phyloP scores from a whole-genome alignment of 2,329 filamentous ascomycete genomes.

The Aspergillus ustus region DNA sequence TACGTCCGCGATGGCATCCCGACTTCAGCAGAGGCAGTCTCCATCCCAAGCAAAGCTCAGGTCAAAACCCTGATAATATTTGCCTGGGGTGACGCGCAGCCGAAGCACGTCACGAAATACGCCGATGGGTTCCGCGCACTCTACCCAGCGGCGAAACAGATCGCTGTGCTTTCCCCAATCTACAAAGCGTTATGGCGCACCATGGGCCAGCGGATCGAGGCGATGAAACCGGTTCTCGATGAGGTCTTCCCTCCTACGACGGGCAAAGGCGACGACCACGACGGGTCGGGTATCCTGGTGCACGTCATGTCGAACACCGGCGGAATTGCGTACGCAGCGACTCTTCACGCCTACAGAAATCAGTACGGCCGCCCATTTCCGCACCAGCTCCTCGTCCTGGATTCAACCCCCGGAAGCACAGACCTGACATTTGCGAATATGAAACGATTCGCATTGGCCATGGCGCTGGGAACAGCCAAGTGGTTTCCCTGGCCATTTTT shows the following conservation, averaged over 20 bases:
- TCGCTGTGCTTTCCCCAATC: constrained; percentile 5
- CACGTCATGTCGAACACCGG: constrained; percentile 16
- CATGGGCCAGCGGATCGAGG: constrained; percentile 3
- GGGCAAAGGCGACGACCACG: neutral
- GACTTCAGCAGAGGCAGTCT: neutral
- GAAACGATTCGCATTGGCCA: constrained; percentile 3
- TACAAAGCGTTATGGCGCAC: constrained; percentile 1
- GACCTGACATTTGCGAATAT: constrained; percentile 8
- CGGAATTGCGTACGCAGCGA: constrained; percentile 4
- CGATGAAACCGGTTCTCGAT: constrained; percentile 7
- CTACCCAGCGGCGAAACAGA: neutral
- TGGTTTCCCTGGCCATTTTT: constrained; percentile 10
- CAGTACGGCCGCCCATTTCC: constrained; percentile 1
- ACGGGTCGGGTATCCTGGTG: neutral
- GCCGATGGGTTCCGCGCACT: constrained; percentile 8
- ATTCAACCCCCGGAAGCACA: constrained; percentile 10
- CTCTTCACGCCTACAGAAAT: constrained; percentile 3
- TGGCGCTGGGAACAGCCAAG: constrained; percentile 9
- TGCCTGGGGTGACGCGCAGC: constrained; percentile 11
- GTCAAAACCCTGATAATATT: constrained; percentile 1
- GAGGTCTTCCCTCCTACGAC: neutral
- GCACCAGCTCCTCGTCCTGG: neutral
- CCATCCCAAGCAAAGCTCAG: neutral
- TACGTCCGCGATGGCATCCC: constrained; percentile 3
- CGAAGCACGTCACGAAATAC: constrained; percentile 11